phyloP scores from a whole-genome alignment of 2,329 filamentous ascomycete genomes.

The Aspergillus fumigatus region DNA sequence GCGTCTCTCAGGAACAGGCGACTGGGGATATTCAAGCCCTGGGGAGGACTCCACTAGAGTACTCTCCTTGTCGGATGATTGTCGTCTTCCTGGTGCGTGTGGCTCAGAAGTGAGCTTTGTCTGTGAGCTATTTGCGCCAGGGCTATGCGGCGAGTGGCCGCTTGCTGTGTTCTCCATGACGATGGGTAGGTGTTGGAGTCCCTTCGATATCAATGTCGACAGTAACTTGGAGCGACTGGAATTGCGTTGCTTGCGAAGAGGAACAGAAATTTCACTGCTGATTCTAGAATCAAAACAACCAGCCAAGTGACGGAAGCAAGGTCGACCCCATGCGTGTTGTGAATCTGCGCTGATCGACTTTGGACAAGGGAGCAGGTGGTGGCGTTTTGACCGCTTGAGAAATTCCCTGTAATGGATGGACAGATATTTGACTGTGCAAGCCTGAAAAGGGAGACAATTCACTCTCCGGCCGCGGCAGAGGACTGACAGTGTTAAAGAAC shows the following conservation, averaged over 20 bases:
- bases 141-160: background rate
- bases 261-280: background rate
- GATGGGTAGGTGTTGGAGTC: background rate
- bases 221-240: background rate
- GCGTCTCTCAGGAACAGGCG: background rate
- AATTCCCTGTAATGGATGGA: background rate
- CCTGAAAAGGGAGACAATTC: background rate
- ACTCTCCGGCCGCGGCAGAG: too few relatives aligned
- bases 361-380: background rate
- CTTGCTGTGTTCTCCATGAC: background rate
- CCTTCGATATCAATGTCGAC: background rate
- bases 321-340: background rate
- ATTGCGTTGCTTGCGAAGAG: background rate
- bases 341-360: background rate
- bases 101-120: slow-evolving; percentile 2
- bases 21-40: background rate
- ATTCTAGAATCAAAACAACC: background rate
- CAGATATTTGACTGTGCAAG: background rate
- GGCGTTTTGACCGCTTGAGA: background rate
- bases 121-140: background rate
- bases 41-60: slow-evolving; percentile 14
- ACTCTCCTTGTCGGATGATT: slow-evolving; percentile 21
- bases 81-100: background rate
- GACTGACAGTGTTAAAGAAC: background rate
- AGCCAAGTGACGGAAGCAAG: background rate